Base-by-base conservation (phyloP, 495 filamentous ascomycete genomes). In the Glonium stellatum region DNA sequence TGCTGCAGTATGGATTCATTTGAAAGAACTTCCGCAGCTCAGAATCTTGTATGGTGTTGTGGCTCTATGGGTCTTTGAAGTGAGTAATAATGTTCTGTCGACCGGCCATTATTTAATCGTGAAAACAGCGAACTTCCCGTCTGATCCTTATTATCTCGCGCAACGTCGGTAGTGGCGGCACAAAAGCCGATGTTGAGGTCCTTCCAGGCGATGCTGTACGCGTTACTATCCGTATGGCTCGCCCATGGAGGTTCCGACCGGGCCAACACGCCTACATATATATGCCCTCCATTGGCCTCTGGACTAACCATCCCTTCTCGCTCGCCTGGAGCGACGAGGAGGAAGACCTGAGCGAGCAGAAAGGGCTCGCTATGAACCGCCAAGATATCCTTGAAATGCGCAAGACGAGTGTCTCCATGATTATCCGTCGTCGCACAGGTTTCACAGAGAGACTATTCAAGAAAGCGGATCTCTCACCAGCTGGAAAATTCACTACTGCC, bases 231-330 rank as follows among this genome's bases (percentile, higher is more conserved):
- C 82, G 82, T 61, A 76, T 96, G 46, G 85, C 88, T 52, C 88
- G 86, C 4, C 83, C 87, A 50, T 86, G 91, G 78, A 77, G 78
- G 49, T 85, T 93, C 76, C 75, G 79, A 48, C 92, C 93, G 1
- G 93, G 93, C 55, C 88, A 89, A 61, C 92, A 97, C 74, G 82
- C 82, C 58, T 98, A 95, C 70, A 76, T 98, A 41, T 92, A 91
- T 68, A 87, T 96, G 60, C 82, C 83, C 27, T 73, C 83, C 11
- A 65, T 95, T 60, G 87, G 82, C 44, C 79, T 81, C 62, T 95
- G 88, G 87, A 90, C 89, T 62, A 89, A 83, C 44, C 93, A 98
- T 70, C 93, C 93, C 3, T 97, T 98, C 75, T 93, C 91, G 27
- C 80, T 97, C 53, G 91, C 87, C 57, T 97, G 92, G 92, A 83